Percentiles rank a stretch among this genome's conserved stretches.
Conservation (phyloP, 2,329 filamentous ascomycete genomes). For the Diaporthe aspalathi region DNA sequence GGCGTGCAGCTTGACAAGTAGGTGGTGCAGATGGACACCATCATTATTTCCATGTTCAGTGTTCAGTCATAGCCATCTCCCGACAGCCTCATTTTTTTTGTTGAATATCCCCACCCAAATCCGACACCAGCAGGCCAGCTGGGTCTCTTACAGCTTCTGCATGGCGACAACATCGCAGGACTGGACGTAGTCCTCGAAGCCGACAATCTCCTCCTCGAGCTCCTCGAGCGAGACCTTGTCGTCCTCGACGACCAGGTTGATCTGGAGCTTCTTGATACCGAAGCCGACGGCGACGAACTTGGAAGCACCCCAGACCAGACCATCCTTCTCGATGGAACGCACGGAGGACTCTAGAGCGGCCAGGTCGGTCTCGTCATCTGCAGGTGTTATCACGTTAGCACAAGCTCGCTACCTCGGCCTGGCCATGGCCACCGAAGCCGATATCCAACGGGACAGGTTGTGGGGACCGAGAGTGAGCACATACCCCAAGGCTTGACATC, state of each 20-base stretch:
- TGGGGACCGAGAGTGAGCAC: slow-evolving; percentile 50
- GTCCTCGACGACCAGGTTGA: slow-evolving; percentile 97
- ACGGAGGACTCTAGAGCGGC: slow-evolving; percentile 82
- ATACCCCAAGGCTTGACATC: slow-evolving; percentile 99
- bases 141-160: slow-evolving; percentile 82
- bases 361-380: slow-evolving; percentile 96
- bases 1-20: slow-evolving; percentile 8
- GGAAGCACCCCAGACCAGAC: slow-evolving; percentile 94
- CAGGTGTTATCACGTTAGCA: slow-evolving; percentile 29
- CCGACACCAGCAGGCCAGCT: slow-evolving; percentile 25
- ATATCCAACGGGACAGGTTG: background rate
- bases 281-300: slow-evolving; percentile 92
- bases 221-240: slow-evolving; percentile 92
- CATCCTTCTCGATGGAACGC: slow-evolving; percentile 87
- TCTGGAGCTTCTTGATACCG: slow-evolving; percentile 99
- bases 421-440: too few relatives aligned
- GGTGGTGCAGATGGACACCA: slow-evolving; percentile 23
- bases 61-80: slow-evolving; percentile 18
- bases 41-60: slow-evolving; percentile 32
- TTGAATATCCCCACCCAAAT: background rate
- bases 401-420: too few relatives aligned
- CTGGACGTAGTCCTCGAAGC: slow-evolving; percentile 95
- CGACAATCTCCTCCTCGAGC: slow-evolving; percentile 84
- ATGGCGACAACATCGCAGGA: slow-evolving; percentile 90
- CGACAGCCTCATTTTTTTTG: slow-evolving; percentile 23